phyloP scores from a whole-genome alignment of 345 rosid genomes.

The Gossypium stocksii region DNA sequence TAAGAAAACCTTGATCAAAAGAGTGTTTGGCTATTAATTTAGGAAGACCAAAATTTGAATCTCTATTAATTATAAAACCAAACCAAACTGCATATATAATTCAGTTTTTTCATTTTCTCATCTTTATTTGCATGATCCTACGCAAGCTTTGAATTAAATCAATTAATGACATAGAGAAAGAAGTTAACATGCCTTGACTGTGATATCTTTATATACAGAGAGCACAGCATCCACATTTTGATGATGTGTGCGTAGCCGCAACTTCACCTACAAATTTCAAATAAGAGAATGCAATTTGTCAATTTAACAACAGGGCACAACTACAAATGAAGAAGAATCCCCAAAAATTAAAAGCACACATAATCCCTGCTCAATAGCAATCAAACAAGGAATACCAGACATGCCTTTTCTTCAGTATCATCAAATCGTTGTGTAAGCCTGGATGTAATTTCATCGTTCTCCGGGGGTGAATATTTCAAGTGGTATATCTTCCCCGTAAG shows the following conservation, averaged over 20 bases:
- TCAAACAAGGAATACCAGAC: conserved; percentile 14
- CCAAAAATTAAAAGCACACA: not conserved
- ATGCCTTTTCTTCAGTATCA: conserved; percentile 92
- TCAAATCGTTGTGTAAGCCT: conserved; percentile 89
- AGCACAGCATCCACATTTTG: conserved; percentile 85
- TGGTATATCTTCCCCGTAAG: conserved; percentile 92
- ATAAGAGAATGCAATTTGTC: not conserved
- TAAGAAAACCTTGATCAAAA: not conserved
- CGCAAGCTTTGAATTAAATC: not conserved
- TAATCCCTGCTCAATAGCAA: not conserved
- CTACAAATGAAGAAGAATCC: conserved; percentile 5
- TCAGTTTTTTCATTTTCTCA: not conserved
- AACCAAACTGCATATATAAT: not conserved
- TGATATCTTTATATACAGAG: conserved; percentile 65
- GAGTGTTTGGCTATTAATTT: not conserved
- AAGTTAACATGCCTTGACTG: conserved; percentile 55
- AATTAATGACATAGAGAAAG: conserved; percentile 15
- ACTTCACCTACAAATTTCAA: conserved; percentile 52
- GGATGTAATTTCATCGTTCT: conserved; percentile 76
- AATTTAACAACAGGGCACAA: not conserved
- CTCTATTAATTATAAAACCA: not conserved
- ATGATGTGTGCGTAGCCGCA: conserved; percentile 72
- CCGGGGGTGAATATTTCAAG: conserved; percentile 86
- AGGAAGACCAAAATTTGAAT: not conserved
- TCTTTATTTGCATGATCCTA: not conserved